Evolutionary conservation across 2,329 filamentous ascomycete species (phyloP).

Genomic region (Talaromyces sp.): DNA sequence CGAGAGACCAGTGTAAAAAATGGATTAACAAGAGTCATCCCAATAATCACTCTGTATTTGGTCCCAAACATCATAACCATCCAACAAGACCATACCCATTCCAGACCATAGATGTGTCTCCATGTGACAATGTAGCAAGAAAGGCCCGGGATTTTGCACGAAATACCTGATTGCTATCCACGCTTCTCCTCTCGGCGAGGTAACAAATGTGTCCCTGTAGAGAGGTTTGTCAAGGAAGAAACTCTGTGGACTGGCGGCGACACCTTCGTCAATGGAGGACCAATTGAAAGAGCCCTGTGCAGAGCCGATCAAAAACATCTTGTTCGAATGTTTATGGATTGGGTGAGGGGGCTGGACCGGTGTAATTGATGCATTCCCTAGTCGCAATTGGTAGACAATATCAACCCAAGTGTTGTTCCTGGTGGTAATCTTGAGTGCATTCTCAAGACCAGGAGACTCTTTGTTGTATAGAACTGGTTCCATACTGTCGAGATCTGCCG

Average conservation of each 20-base stretch:
- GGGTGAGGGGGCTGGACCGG: conserved; percentile 52
- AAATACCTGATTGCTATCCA: conserved; percentile 54
- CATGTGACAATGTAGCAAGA: conserved; percentile 55
- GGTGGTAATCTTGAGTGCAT: conserved; percentile 48
- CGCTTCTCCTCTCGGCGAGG: conserved; percentile 33
- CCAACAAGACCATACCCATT: conserved; percentile 52
- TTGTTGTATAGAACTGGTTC: conserved; percentile 47
- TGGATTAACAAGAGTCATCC: background rate
- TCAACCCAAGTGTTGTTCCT: conserved; percentile 51
- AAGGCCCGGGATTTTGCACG: conserved; percentile 50
- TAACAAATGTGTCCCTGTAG: conserved; percentile 44
- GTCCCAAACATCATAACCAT: conserved; percentile 35
- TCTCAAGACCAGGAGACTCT: conserved; percentile 29
- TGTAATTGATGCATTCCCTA: conserved; percentile 23
- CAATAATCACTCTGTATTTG: conserved; percentile 22
- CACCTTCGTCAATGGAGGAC: conserved; percentile 50
- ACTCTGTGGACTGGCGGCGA: conserved; percentile 39
- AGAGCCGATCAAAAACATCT: conserved; percentile 53
- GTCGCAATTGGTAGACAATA: conserved; percentile 42
- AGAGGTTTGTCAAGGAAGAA: conserved; percentile 58
- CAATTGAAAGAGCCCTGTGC: conserved; percentile 51
- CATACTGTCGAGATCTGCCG: conserved; percentile 38
- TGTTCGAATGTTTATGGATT: conserved; percentile 61
- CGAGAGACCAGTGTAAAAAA: background rate
- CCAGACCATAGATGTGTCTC: conserved; percentile 51